Evolutionary conservation across 1,284 basidiomycete species (phyloP).

Genomic region (Ceratobasidium sp.): DNA sequence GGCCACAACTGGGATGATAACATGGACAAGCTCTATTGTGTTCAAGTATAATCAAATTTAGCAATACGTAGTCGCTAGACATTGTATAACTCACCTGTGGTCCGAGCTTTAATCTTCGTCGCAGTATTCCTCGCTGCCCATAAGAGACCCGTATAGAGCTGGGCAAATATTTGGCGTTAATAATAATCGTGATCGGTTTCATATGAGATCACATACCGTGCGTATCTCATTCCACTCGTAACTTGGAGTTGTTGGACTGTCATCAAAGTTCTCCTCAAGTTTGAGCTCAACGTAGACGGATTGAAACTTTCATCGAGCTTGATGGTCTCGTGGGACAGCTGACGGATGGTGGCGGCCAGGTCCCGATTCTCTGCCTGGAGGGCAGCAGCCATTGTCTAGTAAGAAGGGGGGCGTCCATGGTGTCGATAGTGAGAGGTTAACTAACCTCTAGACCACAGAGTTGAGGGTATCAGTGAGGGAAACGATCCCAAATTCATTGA

Average conservation of each 20-base stretch:
- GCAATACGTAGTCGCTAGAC: neutral
- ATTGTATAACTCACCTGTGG: neutral
- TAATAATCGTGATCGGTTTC: too few relatives aligned
- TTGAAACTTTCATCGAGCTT: conserved; percentile 18
- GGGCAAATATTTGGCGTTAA: too few relatives aligned
- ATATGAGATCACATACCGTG: neutral
- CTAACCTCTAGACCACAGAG: too few relatives aligned
- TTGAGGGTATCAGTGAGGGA: too few relatives aligned
- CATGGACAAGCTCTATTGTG: conserved; percentile 5
- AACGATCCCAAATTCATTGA: too few relatives aligned
- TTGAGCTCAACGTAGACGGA: conserved; percentile 13
- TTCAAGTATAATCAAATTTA: too few relatives aligned
- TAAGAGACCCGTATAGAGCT: conserved; percentile 8
- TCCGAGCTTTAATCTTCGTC: neutral
- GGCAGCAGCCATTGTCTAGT: conserved; percentile 14
- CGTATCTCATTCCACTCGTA: neutral
- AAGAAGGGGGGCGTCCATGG: conserved; percentile 10
- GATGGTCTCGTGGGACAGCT: conserved; percentile 19
- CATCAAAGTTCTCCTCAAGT: conserved; percentile 8
- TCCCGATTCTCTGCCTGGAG: conserved; percentile 14
- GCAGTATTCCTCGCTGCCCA: conserved; percentile 13
- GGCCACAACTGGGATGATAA: neutral
- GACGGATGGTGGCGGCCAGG: conserved; percentile 1
- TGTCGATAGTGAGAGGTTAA: too few relatives aligned
- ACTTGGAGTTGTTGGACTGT: conserved; percentile 8